Conservation (phyloP, 2,329 filamentous ascomycete genomes). For the Colletotrichum chrysophilum region DNA sequence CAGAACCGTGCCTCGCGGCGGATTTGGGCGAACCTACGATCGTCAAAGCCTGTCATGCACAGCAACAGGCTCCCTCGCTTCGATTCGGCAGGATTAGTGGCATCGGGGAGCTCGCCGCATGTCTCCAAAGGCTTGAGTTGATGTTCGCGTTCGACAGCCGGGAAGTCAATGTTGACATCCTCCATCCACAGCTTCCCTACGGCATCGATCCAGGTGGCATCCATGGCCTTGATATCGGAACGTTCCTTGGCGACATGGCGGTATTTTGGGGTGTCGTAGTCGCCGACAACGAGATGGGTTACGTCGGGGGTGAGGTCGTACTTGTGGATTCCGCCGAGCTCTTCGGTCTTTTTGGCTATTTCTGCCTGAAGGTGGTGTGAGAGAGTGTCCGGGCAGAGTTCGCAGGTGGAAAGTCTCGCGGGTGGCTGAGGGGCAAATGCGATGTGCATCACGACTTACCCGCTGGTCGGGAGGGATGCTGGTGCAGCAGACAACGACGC, state of each 20-base stretch:
- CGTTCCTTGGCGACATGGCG: constrained; percentile 91
- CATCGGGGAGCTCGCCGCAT: constrained; percentile 36
- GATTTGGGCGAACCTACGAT: constrained; percentile 38
- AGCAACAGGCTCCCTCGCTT: constrained; percentile 50
- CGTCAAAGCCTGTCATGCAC: constrained; percentile 64
- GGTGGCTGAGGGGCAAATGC: neutral
- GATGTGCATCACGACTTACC: constrained; percentile 52
- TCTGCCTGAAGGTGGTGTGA: constrained; percentile 45
- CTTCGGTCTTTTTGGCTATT: constrained; percentile 67
- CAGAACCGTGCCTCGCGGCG: neutral
- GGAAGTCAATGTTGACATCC: constrained; percentile 77
- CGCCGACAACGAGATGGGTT: constrained; percentile 91
- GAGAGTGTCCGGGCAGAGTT: neutral
- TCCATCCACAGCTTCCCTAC: constrained; percentile 81
- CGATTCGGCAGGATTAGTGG: constrained; percentile 35
- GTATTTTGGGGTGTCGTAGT: constrained; percentile 91
- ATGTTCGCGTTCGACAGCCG: constrained; percentile 70
- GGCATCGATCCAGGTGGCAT: constrained; percentile 83
- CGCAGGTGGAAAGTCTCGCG: neutral
- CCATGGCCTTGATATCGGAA: constrained; percentile 83
- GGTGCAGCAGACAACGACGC: constrained; percentile 86
- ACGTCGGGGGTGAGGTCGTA: constrained; percentile 95
- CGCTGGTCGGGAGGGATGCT: constrained; percentile 80
- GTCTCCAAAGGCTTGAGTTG: constrained; percentile 68
- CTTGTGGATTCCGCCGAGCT: constrained; percentile 88